Evolutionary conservation across 2,329 filamentous ascomycete species (phyloP).

Genomic region (Penicillium sp.): DNA sequence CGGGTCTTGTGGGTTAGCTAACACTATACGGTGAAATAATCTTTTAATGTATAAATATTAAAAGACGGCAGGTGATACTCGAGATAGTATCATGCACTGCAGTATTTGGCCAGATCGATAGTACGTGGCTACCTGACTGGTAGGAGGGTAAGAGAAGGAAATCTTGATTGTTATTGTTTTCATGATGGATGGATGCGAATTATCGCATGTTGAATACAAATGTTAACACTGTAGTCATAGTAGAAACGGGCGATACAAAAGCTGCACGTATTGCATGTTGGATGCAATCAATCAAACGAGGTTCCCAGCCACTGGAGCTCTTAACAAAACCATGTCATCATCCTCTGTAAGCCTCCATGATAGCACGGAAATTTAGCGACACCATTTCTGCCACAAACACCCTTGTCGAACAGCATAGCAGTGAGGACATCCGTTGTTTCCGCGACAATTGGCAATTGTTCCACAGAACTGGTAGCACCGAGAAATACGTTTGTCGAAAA

Average conservation of each 20-base stretch:
- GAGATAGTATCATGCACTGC: too few species aligned
- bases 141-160: neutral
- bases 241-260: neutral
- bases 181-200: neutral
- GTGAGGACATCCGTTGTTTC: constrained; percentile 8
- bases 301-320: neutral
- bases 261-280: neutral
- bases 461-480: constrained; percentile 8
- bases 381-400: constrained; percentile 9
- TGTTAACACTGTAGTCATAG: neutral
- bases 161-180: neutral
- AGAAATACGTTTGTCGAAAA: neutral
- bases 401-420: constrained; percentile 7
- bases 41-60: too few species aligned
- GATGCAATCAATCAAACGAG: neutral
- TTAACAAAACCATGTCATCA: neutral
- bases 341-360: neutral
- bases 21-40: too few species aligned
- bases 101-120: too few species aligned
- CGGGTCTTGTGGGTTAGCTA: too few species aligned
- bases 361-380: neutral
- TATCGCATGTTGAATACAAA: neutral
- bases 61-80: too few species aligned
- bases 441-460: constrained; percentile 1
- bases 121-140: too few species aligned